Base-by-base conservation (phyloP, 2,329 filamentous ascomycete genomes). In the Ceratocystis cubensis region DNA sequence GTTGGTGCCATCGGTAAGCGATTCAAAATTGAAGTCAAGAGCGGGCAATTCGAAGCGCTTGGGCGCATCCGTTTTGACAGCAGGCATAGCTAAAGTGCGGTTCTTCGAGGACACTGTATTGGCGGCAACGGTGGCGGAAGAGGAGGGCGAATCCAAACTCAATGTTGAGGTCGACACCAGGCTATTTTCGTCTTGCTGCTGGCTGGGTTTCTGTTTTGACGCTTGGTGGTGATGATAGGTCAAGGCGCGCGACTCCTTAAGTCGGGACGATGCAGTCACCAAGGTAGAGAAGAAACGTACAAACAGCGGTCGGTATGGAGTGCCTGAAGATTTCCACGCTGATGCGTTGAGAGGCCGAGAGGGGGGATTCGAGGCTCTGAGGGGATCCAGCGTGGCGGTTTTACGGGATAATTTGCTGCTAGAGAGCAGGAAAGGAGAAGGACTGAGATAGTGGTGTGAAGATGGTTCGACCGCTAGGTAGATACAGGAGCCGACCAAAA, bases 1-100 rank as follows among this genome's bases (percentile, higher is more conserved):
- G 71, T 82, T 72, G 72, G 83, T 85, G 65, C 83, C 83, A 50
- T 85, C 82, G 56, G 83, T 85, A 72, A 85, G 76, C 61, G 79
- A 82, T 68, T 79, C 78, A 71, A 84, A 84, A 70, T 83, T 80
- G 75, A 85, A 78, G 69, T 85, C 76, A 69, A 85, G 78, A 61
- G 78, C 79, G 7, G 83, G 83, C 67, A 85, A 78, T 75, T 84
- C 80, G 69, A 85, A 85, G 67, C 67, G 69, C 65, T 68, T 69
- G 15, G 65, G 45, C 45, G 64, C 66, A 61, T 63, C n/a, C 20
- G 66, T 63, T 33, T 56, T 65, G 6, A 28, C n/a, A 28, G 61
- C 53, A n/a, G 66, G 44, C 66, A 68, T 68, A n/a, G 53, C 56
- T 37, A 50, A 57, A 25, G 45, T 22, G 25, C n/a, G 61, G 41